Evolutionary conservation across 1,139 yeast genomes (phyloP), one percentile per base, ranked within the genome.

Genomic region (Debaryomyces subglobosus): DNA sequence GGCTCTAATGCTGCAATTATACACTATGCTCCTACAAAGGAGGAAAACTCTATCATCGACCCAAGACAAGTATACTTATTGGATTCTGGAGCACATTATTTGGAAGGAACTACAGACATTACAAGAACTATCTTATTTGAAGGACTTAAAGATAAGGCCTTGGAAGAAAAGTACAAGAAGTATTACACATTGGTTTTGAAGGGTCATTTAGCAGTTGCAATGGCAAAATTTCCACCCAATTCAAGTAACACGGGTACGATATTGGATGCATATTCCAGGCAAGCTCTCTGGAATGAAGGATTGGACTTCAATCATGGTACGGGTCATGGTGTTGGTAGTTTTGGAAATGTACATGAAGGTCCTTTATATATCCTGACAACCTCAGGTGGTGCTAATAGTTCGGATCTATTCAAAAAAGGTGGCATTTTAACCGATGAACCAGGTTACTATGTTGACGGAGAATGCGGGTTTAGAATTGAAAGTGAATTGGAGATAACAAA

Each of bases 301-400:
- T 62, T 77, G 43, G 80, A 76, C 53, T 81, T 73, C 56, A 77
- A 76, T 47, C 86, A 81, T 60, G 86, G 86, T 6, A 76, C 85
- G 0, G 85, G 86, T 0, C 86, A 81, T 59, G 86, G 86, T 0
- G 78, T 81, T 4, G 85, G 84, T 8, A 71, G 80, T 41, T 81
- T 75, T 62, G 81, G 84, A 4, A 70, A 74, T 56, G 85, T 81
- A 5, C 86, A 81, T 55, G 83, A 82, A 49, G 77, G 79, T 0
- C 86, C 86, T 0, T 67, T 81, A 48, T 79, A 74, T 37, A 70
- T 81, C 45, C 72, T 67, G 70, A 63, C 76, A 2, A 61, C 74
- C 1, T 49, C 61, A 13, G 69, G 69, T 1, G 79, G 79, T 0
- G 71, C 77, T 2, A 60, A 61, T n/a, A 45, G 49, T 1, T 58